These are phyloP conservation scores for Cerrena zonata DNA, from an alignment of 1,284 basidiomycete genomes.

Conservation along the genomic window DNA sequence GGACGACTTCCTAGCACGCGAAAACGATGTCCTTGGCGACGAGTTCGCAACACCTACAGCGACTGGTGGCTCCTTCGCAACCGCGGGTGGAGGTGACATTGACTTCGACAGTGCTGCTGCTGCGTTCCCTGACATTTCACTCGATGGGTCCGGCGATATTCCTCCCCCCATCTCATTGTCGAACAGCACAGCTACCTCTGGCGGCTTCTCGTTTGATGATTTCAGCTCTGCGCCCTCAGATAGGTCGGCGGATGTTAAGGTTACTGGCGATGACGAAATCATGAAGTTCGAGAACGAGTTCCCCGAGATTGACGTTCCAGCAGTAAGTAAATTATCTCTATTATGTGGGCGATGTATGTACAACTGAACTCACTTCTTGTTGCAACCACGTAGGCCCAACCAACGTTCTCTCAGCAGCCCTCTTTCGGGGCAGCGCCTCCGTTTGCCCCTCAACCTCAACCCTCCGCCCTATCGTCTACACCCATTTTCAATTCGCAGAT, in stretches of 20 bases:
- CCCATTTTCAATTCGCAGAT: slow-evolving; percentile 67
- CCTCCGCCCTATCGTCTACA: slow-evolving; percentile 60
- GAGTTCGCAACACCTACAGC: slow-evolving; percentile 26
- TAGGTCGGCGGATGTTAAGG: slow-evolving; percentile 54
- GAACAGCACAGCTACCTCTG: slow-evolving; percentile 20
- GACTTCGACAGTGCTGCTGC: slow-evolving; percentile 75
- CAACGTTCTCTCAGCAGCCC: slow-evolving; percentile 25
- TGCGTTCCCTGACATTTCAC: slow-evolving; percentile 81
- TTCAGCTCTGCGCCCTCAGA: slow-evolving; percentile 48
- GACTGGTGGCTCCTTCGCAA: slow-evolving; percentile 24
- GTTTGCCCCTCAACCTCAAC: slow-evolving; percentile 71
- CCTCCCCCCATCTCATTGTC: slow-evolving; percentile 33
- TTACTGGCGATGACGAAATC: slow-evolving; percentile 83
- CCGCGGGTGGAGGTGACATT: slow-evolving; percentile 43
- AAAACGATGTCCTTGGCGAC: slow-evolving; percentile 31
- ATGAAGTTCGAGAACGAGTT: slow-evolving; percentile 89
- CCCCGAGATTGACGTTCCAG: slow-evolving; percentile 72
- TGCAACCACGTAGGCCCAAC: slow-evolving; percentile 7
- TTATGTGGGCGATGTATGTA: background rate
- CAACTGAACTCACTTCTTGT: background rate
- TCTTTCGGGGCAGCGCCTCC: slow-evolving; percentile 39
- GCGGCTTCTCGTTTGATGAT: slow-evolving; percentile 60
- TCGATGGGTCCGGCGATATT: slow-evolving; percentile 58
- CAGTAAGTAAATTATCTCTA: slow-evolving; percentile 33
- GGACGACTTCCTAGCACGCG: slow-evolving; percentile 32